Percentiles rank a stretch among this genome's conserved stretches.
These are phyloP conservation scores for Cadophora sp. DNA, from an alignment of 2,329 filamentous ascomycete genomes.

Conservation along the genomic window DNA sequence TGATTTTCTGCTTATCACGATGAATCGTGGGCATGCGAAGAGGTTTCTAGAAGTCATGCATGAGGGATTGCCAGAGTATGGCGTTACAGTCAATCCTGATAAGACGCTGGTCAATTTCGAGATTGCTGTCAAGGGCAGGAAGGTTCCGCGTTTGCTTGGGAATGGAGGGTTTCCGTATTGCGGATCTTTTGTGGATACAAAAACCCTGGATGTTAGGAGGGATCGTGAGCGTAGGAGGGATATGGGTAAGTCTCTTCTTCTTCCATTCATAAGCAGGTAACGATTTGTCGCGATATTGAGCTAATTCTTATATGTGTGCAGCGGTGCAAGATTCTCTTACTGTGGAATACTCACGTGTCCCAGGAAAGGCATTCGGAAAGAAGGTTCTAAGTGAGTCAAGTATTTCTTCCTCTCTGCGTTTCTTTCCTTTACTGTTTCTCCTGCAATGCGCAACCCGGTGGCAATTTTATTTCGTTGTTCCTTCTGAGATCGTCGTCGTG, in stretches of 20 bases:
- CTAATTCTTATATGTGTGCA: slow-evolving; percentile 35
- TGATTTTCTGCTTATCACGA: slow-evolving; percentile 90
- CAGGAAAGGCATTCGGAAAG: slow-evolving; percentile 79
- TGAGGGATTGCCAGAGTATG: slow-evolving; percentile 77
- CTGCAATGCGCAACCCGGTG: background rate
- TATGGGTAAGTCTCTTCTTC: slow-evolving; percentile 52
- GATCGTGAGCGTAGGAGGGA: slow-evolving; percentile 62
- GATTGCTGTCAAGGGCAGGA: slow-evolving; percentile 58
- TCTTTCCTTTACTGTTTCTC: background rate
- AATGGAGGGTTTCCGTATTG: slow-evolving; percentile 83
- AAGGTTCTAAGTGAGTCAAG: slow-evolving; percentile 72
- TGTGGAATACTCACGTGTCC: slow-evolving; percentile 74
- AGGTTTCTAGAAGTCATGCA: slow-evolving; percentile 84
- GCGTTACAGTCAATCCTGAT: slow-evolving; percentile 74
- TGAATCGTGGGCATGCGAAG: slow-evolving; percentile 68
- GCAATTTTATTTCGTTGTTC: background rate
- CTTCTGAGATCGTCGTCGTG: background rate
- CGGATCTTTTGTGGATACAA: slow-evolving; percentile 77
- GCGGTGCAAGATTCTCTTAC: slow-evolving; percentile 76
- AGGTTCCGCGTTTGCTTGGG: slow-evolving; percentile 57
- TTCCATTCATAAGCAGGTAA: background rate
- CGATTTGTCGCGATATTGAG: background rate
- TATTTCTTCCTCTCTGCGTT: background rate
- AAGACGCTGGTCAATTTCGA: slow-evolving; percentile 91
- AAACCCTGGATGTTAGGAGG: slow-evolving; percentile 76